Evolutionary conservation across 495 filamentous ascomycete genomes (phyloP), one percentile per base, ranked within the genome.

Genomic region (Neurospora sublineolata): DNA sequence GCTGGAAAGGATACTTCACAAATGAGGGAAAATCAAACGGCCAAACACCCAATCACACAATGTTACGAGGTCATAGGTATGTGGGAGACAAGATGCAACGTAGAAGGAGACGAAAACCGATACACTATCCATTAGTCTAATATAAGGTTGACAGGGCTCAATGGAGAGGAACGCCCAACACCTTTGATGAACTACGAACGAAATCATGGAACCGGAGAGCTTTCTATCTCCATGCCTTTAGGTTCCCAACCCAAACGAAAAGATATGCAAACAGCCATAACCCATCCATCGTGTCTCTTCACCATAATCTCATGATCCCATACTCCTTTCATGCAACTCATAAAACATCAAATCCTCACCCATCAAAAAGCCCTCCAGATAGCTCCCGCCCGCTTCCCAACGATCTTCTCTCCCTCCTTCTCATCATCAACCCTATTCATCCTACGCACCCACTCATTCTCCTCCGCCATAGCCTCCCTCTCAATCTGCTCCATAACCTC

Each of bases 401-500:
- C 60, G 5, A 12, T 27, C 14, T 39, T 16, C 3, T 68, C 70
- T 16, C 4, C 60, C 11, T 18, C 39, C 12, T 42, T 60, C 33
- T 64, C 42, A 42, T 46, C 78, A 12, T 77, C 75, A 23, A 76
- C 77, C 33, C 80, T 72, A 71, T 85, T 86, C 79, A 85, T 83
- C 64, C 60, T 71, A 72, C 76, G 78, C 68, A 87, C 83, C 86
- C 86, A 88, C 30, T 74, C 75, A 38, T 78, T 78, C 76, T 88
- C 86, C 23, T 78, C 76, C 16, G 72, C 73, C 42, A 80, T 75
- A 7, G 80, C 82, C 69, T 86, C 84, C 36, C 75, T 72, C 76
- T 87, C 83, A 40, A 87, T 83, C 73, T 77, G 74, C 67, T 78
- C 79, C 86, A 88, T 87, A 11, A 81, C 37, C 3, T 72, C 72